Conservation (phyloP, 768 basidiomycete genomes). For the Fomitopsis serialis region DNA sequence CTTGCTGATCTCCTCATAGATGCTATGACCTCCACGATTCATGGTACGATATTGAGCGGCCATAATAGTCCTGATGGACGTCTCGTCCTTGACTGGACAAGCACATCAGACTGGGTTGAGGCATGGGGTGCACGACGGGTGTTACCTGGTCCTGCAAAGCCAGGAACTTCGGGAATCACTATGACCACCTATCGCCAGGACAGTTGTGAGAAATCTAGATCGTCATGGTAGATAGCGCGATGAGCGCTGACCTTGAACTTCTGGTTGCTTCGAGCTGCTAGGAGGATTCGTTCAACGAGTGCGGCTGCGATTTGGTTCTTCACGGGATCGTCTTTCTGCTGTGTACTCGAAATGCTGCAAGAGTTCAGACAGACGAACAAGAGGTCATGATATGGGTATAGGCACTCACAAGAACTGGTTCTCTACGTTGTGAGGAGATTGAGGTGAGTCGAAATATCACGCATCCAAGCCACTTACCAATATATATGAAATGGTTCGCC, state of each 20-base stretch:
- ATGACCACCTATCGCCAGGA: conserved; percentile 93
- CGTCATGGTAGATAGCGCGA: no score
- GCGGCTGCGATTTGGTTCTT: conserved; percentile 83
- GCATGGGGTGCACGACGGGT: neutral
- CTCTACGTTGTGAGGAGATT: conserved; percentile 28
- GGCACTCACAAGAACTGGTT: conserved; percentile 82
- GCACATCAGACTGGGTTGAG: neutral
- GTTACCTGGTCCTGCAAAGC: conserved; percentile 58
- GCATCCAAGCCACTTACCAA: conserved; percentile 48
- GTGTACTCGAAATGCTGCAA: conserved; percentile 71
- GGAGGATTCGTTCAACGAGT: conserved; percentile 77
- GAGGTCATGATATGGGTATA: no score
- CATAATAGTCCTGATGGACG: conserved; percentile 75
- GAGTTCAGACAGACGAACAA: no score
- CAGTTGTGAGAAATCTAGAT: no score
- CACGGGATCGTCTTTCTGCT: conserved; percentile 43
- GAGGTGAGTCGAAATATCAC: neutral
- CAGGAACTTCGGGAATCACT: conserved; percentile 86
- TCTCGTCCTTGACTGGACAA: conserved; percentile 57
- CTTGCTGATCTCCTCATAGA: conserved; percentile 76
- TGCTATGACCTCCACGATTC: conserved; percentile 82
- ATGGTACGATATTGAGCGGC: conserved; percentile 85
- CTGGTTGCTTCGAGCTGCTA: conserved; percentile 60
- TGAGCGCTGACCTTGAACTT: conserved; percentile 79
- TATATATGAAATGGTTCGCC: conserved; percentile 86